Evolutionary conservation across 2,329 filamentous ascomycete species (phyloP).

Genomic region (Cladosporium sp.): DNA sequence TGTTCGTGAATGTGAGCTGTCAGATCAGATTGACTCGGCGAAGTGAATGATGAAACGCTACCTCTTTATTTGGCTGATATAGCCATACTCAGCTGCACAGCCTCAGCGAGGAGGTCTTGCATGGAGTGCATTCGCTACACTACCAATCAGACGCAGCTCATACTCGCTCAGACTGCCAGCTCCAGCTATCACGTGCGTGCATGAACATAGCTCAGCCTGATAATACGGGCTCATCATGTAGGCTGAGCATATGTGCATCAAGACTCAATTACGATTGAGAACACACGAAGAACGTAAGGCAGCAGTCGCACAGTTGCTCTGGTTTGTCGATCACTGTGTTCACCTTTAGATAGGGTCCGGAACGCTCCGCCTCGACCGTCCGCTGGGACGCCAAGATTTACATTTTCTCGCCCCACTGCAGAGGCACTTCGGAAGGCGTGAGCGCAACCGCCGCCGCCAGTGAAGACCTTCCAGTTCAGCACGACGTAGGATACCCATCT

Average conservation of each 20-base stretch:
- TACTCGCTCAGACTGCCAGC: not conserved
- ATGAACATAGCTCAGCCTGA: not conserved
- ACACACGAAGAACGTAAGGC: no score
- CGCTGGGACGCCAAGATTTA: slow-evolving; percentile 3
- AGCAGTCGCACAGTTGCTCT: no score
- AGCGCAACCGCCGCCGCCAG: not conserved
- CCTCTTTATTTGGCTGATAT: no score
- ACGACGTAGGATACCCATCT: slow-evolving; percentile 85
- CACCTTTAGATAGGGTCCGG: not conserved
- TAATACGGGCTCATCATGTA: not conserved
- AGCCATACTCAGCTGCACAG: not conserved
- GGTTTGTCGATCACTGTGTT: no score
- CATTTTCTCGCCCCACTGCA: not conserved
- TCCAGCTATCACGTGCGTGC: not conserved
- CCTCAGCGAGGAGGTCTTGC: not conserved
- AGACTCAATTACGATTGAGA: not conserved
- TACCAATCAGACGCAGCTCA: not conserved
- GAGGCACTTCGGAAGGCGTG: not conserved
- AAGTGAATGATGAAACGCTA: not conserved
- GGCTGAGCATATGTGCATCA: not conserved
- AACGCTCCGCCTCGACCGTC: not conserved
- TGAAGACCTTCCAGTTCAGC: slow-evolving; percentile 12
- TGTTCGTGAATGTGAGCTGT: not conserved
- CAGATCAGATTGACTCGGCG: not conserved
- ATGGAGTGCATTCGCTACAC: not conserved